Evolutionary conservation across 805 yeast species (phyloP).

Genomic region (Kazachstania taianensis): DNA sequence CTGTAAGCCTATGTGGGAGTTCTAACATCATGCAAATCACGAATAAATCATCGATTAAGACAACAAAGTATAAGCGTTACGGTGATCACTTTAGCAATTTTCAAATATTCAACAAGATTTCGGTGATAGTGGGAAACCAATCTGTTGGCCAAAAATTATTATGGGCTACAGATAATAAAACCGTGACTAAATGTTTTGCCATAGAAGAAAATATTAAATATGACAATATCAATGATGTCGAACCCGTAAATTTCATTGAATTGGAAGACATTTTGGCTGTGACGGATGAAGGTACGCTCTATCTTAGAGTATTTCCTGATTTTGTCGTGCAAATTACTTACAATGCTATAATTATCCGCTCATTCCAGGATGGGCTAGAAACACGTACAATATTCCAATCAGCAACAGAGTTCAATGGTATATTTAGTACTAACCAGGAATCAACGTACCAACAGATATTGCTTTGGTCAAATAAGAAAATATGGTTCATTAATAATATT

Average conservation of each 20-base stretch:
- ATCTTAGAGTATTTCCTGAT: background rate
- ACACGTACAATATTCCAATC: constrained; percentile 3
- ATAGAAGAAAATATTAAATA: background rate
- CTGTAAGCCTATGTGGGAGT: constrained; percentile 2
- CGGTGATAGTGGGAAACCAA: background rate
- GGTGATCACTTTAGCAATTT: background rate
- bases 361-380: constrained; percentile 1
- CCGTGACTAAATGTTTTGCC: background rate
- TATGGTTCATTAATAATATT: too few species aligned
- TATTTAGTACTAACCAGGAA: too few species aligned
- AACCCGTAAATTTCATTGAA: background rate
- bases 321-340: background rate
- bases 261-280: background rate
- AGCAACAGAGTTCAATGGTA: constrained; percentile 1
- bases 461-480: too few species aligned
- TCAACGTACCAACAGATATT: too few species aligned
- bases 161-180: constrained; percentile 1
- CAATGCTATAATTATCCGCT: background rate
- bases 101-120: background rate
- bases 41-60: background rate
- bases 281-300: background rate
- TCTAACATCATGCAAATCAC: constrained; percentile 2
- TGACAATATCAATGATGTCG: too few species aligned
- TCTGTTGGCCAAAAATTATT: background rate
- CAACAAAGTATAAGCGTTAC: background rate